phyloP scores from a whole-genome alignment of 2,329 filamentous ascomycete genomes.

The Arthrobotrys sinensis region DNA sequence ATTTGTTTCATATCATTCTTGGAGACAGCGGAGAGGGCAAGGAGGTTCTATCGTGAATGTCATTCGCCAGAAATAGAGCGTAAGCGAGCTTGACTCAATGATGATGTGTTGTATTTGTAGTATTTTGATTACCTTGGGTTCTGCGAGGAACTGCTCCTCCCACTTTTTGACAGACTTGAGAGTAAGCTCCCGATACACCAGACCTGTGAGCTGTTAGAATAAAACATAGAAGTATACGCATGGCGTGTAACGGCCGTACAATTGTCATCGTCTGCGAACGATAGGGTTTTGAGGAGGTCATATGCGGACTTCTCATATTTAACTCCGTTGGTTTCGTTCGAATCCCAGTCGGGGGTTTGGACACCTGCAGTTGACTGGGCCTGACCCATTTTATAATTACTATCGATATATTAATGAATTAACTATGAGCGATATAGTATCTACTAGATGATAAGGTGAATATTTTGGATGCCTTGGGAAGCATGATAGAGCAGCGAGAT shows the following conservation, averaged over 20 bases:
- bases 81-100: not conserved
- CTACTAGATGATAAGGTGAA: no score
- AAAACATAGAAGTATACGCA: not conserved
- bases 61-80: no score
- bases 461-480: no score
- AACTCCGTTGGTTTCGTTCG: not conserved
- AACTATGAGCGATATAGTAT: no score
- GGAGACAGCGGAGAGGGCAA: slow-evolving; percentile 63
- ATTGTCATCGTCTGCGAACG: slow-evolving; percentile 53
- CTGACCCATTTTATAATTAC: slow-evolving; percentile 31
- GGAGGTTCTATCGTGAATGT: slow-evolving; percentile 61
- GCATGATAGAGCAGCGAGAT: no score
- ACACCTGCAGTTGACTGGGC: slow-evolving; percentile 30
- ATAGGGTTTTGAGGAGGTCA: slow-evolving; percentile 50
- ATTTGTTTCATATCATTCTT: slow-evolving; percentile 63
- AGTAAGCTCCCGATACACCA: slow-evolving; percentile 28
- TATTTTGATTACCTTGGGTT: slow-evolving; percentile 62
- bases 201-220: not conserved
- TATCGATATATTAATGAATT: no score
- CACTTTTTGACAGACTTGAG: slow-evolving; percentile 61
- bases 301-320: slow-evolving; percentile 48
- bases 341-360: slow-evolving; percentile 30
- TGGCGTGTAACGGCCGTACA: not conserved
- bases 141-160: slow-evolving; percentile 63
- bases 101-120: slow-evolving; percentile 19